These are phyloP conservation scores for Cyberlindnera bimundalis DNA, from an alignment of 805 yeast species.

Conservation along the genomic window DNA sequence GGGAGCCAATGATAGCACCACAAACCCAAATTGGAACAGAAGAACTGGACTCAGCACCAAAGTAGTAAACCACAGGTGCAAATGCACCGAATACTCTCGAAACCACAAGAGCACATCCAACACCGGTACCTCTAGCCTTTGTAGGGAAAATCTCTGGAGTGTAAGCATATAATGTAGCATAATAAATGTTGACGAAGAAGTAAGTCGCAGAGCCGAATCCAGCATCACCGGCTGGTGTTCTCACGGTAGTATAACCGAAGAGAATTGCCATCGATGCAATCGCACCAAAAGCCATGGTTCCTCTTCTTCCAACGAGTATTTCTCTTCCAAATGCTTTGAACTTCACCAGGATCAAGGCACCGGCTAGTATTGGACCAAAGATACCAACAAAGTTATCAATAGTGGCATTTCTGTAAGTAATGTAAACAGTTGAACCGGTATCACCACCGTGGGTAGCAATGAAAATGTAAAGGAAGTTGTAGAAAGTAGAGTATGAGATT, in stretches of 20 bases:
- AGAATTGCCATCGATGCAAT: slow-evolving; percentile 53
- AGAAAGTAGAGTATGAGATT: slow-evolving; percentile 48
- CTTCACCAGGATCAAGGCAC: slow-evolving; percentile 26
- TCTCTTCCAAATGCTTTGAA: slow-evolving; percentile 14
- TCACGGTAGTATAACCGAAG: slow-evolving; percentile 61
- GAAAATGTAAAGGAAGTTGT: slow-evolving; percentile 51
- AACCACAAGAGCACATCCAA: slow-evolving; percentile 52
- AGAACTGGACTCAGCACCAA: slow-evolving; percentile 41
- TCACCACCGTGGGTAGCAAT: slow-evolving; percentile 47
- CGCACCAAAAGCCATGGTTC: slow-evolving; percentile 51
- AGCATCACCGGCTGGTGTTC: slow-evolving; percentile 49
- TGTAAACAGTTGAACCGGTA: slow-evolving; percentile 38
- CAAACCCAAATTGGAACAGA: slow-evolving; percentile 62
- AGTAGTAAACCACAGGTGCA: slow-evolving; percentile 54
- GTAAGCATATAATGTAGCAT: slow-evolving; percentile 59
- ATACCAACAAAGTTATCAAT: slow-evolving; percentile 43
- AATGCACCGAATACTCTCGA: slow-evolving; percentile 53
- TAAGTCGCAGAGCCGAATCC: slow-evolving; percentile 48
- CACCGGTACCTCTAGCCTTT: slow-evolving; percentile 53
- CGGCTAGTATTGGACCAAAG: slow-evolving; percentile 49
- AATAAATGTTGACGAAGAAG: slow-evolving; percentile 45
- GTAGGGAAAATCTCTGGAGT: slow-evolving; percentile 64
- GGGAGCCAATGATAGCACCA: slow-evolving; percentile 49
- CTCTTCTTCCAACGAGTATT: slow-evolving; percentile 47
- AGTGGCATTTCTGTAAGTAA: slow-evolving; percentile 46